phyloP scores from a whole-genome alignment of 768 basidiomycete genomes.

The Hericium alpestre region DNA sequence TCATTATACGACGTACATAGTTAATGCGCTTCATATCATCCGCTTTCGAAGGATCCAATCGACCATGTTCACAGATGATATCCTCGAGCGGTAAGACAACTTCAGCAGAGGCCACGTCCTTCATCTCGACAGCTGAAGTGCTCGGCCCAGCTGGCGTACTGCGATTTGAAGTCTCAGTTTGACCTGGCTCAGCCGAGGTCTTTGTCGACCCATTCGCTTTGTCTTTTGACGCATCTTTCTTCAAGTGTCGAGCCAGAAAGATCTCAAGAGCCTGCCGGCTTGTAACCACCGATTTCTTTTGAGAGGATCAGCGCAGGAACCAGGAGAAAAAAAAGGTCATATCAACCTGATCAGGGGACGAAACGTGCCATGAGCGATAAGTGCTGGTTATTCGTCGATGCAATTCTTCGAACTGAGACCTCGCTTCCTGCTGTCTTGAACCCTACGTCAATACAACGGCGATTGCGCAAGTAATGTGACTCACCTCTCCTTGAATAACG shows the following conservation, averaged over 20 bases:
- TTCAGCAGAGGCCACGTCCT: no score
- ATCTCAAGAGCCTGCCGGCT: constrained; percentile 48
- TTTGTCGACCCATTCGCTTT: no score
- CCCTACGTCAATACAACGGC: no score
- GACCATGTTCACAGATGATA: constrained; percentile 53
- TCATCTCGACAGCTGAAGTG: no score
- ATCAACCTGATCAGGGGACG: constrained; percentile 37
- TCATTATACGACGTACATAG: not conserved
- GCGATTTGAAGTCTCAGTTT: no score
- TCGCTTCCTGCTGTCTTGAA: constrained; percentile 25
- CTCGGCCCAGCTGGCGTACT: no score
- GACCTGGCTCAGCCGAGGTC: no score
- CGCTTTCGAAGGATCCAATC: constrained; percentile 50
- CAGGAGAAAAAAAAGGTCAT: not conserved
- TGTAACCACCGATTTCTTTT: constrained; percentile 46
- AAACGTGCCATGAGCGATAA: constrained; percentile 51
- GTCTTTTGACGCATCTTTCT: not conserved
- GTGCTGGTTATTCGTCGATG: constrained; percentile 47
- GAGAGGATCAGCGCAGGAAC: not conserved
- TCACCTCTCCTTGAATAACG: constrained; percentile 37
- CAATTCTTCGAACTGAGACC: constrained; percentile 36
- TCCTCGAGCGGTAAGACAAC: not conserved
- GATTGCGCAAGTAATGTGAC: constrained; percentile 8
- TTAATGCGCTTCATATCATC: constrained; percentile 56
- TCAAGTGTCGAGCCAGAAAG: constrained; percentile 20